phyloP scores from a whole-genome alignment of 139 green algal species.

The Coelastrella sp. region DNA sequence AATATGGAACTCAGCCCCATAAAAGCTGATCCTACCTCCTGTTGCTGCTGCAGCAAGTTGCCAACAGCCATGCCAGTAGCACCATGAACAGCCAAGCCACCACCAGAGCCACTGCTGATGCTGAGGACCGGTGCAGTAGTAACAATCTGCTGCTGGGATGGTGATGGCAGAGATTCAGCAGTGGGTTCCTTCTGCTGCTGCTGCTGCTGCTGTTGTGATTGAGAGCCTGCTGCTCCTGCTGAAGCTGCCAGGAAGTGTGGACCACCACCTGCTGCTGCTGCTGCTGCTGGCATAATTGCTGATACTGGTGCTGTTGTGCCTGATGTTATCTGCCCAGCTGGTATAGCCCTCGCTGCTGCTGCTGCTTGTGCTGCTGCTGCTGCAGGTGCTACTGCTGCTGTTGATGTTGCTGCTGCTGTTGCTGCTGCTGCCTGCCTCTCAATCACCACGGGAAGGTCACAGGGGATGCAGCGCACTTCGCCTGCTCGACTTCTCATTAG shows the following conservation, averaged over 20 bases:
- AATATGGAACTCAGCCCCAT: too few relatives aligned
- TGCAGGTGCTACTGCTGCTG: background rate
- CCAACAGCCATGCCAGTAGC: too few relatives aligned
- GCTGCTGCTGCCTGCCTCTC: conserved; percentile 8
- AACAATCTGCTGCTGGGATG: background rate
- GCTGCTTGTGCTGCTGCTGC: background rate
- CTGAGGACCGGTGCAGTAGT: background rate
- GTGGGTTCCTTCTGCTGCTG: background rate
- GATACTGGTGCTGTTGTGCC: background rate
- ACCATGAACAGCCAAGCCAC: background rate
- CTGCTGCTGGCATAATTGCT: background rate
- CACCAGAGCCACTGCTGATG: background rate
- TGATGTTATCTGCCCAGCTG: background rate
- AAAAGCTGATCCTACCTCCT: too few relatives aligned
- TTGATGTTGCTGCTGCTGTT: background rate
- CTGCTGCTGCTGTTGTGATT: background rate
- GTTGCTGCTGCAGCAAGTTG: background rate
- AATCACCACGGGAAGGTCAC: background rate
- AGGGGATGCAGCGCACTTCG: background rate
- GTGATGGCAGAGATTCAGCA: background rate
- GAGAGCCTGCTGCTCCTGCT: background rate
- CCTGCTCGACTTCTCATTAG: background rate
- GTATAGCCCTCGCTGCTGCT: background rate
- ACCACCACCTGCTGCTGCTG: background rate
- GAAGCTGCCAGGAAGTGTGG: background rate